These are phyloP conservation scores for Scutellaria minor DNA, from an alignment of 257 asterid species.

Conservation along the genomic window DNA sequence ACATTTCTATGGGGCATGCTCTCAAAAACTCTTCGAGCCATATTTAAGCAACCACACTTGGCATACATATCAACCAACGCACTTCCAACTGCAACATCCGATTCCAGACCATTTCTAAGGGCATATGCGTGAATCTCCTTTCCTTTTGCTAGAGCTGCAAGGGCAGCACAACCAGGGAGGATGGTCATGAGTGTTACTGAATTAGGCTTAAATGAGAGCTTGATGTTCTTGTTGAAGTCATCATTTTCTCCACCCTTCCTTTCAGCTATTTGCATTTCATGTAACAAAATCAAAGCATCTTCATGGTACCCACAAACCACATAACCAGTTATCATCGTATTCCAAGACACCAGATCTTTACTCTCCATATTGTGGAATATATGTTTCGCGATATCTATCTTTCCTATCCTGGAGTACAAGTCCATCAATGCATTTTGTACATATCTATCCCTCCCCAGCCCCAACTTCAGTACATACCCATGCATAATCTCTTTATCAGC, in stretches of 20 bases:
- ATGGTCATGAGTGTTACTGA: conserved; percentile 80
- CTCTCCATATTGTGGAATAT: conserved; percentile 69
- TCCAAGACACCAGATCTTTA: conserved; percentile 82
- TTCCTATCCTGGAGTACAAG: conserved; percentile 79
- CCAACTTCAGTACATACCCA: conserved; percentile 77
- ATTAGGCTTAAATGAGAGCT: conserved; percentile 57
- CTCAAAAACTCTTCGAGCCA: conserved; percentile 69
- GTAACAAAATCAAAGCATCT: conserved; percentile 61
- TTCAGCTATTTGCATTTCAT: conserved; percentile 55
- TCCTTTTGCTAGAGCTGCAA: conserved; percentile 75
- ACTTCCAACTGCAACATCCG: conserved; percentile 78
- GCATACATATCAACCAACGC: conserved; percentile 93
- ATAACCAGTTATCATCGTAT: conserved; percentile 80
- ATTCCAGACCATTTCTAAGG: conserved; percentile 55
- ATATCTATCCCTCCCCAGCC: conserved; percentile 59
- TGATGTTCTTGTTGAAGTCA: conserved; percentile 18
- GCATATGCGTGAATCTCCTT: conserved; percentile 81
- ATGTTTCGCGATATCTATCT: conserved; percentile 51
- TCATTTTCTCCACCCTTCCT: neutral
- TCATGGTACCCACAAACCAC: conserved; percentile 80
- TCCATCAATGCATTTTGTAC: conserved; percentile 90
- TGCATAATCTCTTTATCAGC: conserved; percentile 71
- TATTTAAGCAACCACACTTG: conserved; percentile 77
- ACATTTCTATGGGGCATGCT: conserved; percentile 64
- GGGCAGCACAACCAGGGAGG: conserved; percentile 84